Base-by-base conservation (phyloP, 139 green algal species). In the Micractinium sp. region DNA sequence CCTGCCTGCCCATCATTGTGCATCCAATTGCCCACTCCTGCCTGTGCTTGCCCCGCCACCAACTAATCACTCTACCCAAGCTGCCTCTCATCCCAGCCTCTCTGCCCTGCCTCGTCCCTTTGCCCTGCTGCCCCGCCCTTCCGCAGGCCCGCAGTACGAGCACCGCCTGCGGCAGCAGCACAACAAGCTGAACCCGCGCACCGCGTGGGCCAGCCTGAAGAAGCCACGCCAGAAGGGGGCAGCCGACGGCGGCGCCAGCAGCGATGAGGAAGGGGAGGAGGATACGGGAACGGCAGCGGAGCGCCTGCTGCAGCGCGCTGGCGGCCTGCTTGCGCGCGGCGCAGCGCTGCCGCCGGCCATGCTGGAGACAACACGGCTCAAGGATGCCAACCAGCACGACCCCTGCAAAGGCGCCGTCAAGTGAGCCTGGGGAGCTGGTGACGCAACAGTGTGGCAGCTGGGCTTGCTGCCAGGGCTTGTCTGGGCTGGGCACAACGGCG, bases 361-460 rank as follows among this genome's bases (percentile, higher is more conserved):
- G 33, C 79, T 99, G 18, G 95, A 98, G 90, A 89, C 93, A 0
- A 96, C 95, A 0, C 91, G 95, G 36, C 31, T 98, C 36, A 93
- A 92, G 74, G 96, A 98, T 88, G 96, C 92, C 73, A 99, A 98
- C 92, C 81, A 92, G 75, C 75, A 88, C 13, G 93, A 94, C 29
- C 93, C 93, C 13, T 91, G 81, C 84, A 90, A 95, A 35, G 90
- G 92, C 0, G 95, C 97, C 23, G 85, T 89, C 63, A 76, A 79
- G 85, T 85, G 56, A 76, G 85, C 41, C 36, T 73, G 63, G 63
- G 23, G 3, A 20, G 63, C 63, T 73, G 63, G 47, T 9, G 9
- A 9, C 29, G 73, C 73, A 36, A n/a, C 73, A 79, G 73, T n/a
- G 27, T 13, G 16, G 66, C 66, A 73, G 9, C 66, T n/a, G 66